These are phyloP conservation scores for Grosmannia clavigera DNA, from an alignment of 2,329 filamentous ascomycete genomes.

Conservation along the genomic window DNA sequence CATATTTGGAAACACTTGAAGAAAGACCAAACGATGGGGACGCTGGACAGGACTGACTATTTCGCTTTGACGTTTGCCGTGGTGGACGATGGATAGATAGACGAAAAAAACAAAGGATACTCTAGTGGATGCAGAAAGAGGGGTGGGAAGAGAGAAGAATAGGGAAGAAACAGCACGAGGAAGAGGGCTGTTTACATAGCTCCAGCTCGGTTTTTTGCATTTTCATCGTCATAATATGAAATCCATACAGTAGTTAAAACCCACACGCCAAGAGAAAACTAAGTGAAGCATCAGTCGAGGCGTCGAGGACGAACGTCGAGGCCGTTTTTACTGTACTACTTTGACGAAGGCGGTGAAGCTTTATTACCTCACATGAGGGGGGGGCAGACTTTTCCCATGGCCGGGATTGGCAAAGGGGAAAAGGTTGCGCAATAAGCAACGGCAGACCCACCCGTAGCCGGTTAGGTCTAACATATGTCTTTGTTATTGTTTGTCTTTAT, in stretches of 20 bases:
- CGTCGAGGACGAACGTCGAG: not conserved
- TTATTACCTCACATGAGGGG: not conserved
- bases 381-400: not conserved
- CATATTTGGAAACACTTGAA: constrained; percentile 2
- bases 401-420: not conserved
- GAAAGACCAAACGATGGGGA: not conserved
- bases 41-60: not conserved
- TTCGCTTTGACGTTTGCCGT: constrained; percentile 3
- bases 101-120: constrained; percentile 5
- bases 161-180: not conserved
- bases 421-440: not conserved
- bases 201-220: not conserved
- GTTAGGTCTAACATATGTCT: no score
- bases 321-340: not conserved
- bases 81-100: constrained; percentile 10
- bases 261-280: not conserved
- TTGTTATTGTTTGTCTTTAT: no score
- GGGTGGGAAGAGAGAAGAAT: not conserved
- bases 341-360: not conserved
- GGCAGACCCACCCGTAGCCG: not conserved
- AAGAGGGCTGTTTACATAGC: not conserved
- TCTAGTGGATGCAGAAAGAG: not conserved
- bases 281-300: not conserved
- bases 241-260: not conserved
- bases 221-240: constrained; percentile 3